Evolutionary conservation across 345 rosid genomes (phyloP), one percentile per base, ranked within the genome.

Genomic region (Sonneratia alba): DNA sequence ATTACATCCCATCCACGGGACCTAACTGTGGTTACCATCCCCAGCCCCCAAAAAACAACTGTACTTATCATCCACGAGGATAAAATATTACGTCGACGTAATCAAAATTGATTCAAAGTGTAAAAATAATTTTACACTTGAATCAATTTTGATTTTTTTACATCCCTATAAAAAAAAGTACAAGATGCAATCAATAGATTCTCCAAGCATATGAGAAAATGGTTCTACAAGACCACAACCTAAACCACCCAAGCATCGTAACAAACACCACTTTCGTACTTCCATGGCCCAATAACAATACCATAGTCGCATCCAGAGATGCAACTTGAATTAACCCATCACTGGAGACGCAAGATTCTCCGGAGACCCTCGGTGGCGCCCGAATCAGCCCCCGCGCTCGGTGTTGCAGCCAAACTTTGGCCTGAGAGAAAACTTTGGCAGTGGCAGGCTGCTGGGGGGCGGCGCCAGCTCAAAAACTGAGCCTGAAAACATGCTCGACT

Each of bases 391-490:
- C 78, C 87, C 1, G 83, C 87, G 7, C 77, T 89, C 85, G 10
- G 79, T 83, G 70, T 83, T 84, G 79, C 94, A 87, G 59, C 80
- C 74, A 68, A 79, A 80, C 83, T 89, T 87, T 1, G 88, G 84
- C 73, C 80, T 81, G 49, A 86, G 81, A 0, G 88, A 76, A 72
- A 89, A 87, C 79, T 74, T 84, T 4, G 94, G 94, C 85, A 89
- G 84, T 42, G 94, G 94, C 79, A 89, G 77, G 83, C 91, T 84
- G 80, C 94, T 84, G 16, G 94, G 90, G 5, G 88, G 91, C 9
- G 94, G 94, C 68, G 91, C 83, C 47, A 85, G 55, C 8, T 79
- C 56, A 72, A 78, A 78, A 70, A 67, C 78, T 4, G 84, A 75
- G 51, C 65, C 71, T 24, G 68, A 71, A n/a, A 71, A 71, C 68